phyloP scores from a whole-genome alignment of 306 rosid genomes.

The Calophaca sinica region DNA sequence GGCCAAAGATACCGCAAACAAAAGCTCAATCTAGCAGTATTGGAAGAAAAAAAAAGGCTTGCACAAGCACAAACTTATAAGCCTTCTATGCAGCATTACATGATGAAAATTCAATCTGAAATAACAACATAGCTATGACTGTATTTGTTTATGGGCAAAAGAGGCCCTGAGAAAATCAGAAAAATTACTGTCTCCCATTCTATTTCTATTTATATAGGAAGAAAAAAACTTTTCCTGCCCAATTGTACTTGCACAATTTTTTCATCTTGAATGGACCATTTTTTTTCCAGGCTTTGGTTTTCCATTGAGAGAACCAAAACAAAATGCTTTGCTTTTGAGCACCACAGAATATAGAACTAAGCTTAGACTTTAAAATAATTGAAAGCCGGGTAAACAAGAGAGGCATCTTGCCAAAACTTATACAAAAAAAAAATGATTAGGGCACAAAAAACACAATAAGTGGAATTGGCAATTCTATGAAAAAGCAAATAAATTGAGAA shows the following conservation, averaged over 20 bases:
- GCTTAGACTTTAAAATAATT: neutral
- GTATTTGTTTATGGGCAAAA: slow-evolving; percentile 23
- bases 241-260: neutral
- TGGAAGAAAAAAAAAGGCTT: slow-evolving; percentile 3
- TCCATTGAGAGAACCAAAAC: slow-evolving; percentile 16
- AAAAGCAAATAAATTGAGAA: slow-evolving; percentile 41
- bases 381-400: slow-evolving; percentile 15
- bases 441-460: slow-evolving; percentile 40
- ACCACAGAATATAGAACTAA: neutral
- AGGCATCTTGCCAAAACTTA: slow-evolving; percentile 37
- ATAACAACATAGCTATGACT: neutral
- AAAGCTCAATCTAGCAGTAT: neutral
- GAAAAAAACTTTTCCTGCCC: neutral
- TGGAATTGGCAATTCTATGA: slow-evolving; percentile 12
- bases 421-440: slow-evolving; percentile 2
- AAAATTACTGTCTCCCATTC: slow-evolving; percentile 6
- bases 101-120: neutral
- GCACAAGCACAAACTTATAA: slow-evolving; percentile 19
- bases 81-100: neutral
- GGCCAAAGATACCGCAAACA: neutral
- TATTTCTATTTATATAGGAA: neutral
- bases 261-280: slow-evolving; percentile 4
- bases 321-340: neutral
- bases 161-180: slow-evolving; percentile 11
- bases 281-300: slow-evolving; percentile 4